Base-by-base conservation (phyloP, 495 filamentous ascomycete species). In the Lasiosphaeris hirsuta region DNA sequence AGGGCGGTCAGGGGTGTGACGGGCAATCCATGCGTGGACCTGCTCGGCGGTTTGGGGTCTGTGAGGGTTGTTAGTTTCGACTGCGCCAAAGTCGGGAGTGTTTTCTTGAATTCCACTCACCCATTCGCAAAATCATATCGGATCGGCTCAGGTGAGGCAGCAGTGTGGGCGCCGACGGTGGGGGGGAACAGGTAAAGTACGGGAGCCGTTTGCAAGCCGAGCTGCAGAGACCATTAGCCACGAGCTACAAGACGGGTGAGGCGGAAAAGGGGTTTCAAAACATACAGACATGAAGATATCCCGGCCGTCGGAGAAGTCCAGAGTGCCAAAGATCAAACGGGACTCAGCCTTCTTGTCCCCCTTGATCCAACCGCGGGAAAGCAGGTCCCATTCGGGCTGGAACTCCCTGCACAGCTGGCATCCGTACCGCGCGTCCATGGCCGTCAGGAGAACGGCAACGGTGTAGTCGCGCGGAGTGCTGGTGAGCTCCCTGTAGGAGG, bases 191-290 rank as follows among this genome's bases (percentile, higher is more conserved):
- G 67, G 38, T 93, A 79, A 18, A 99, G 78, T 34, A 97, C 85
- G 2, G 94, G 94, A 13, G 95, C 94, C 38, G 94, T 96, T 85
- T 96, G 93, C 39, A 99, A 84, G 75, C 90, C 88, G 51, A 97
- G 79, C 93, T 97, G 47, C 15, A 17, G 3, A 15, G 15, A 38
- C 4, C 36, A 44, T 54, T 36, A 59, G 51, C 44, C 15, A 13
- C 18, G 8, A 23, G 14, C 30, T 34, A 15, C 34, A 13, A 34
- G 14, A 8, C 9, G 35, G n/a, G 40, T 14, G 7, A 1, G 3
- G 38, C 10, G n/a, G 30, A 11, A 2, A 15, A 7, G 15, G 43
- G 11, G 38, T 35, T 3, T 13, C 23, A 2, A 51, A 15, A 51
- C 78, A 63, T 80, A 97, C 93, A 72, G 88, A 89, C 75, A 96